Evolutionary conservation across 2,329 filamentous ascomycete species (phyloP), one percentile per base, ranked within the genome.

Genomic region (Calonectria crousiana): DNA sequence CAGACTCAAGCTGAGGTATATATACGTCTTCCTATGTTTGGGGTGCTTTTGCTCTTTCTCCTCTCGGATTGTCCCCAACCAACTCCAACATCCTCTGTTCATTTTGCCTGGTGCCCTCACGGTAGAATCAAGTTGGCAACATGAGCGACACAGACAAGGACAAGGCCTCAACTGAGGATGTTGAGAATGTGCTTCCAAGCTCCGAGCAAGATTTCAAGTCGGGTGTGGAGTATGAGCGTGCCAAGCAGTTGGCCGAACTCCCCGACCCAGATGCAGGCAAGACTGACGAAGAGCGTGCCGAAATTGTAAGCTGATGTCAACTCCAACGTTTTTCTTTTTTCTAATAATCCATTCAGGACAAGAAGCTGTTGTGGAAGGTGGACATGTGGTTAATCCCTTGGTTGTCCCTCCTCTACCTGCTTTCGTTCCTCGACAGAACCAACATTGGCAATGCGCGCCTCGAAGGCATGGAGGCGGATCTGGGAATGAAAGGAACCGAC

Each of bases 201-300:
- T 10, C 56, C 23, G 56, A 9, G 9, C 2, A 20, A 16, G 56
- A 28, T 11, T 18, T 14, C 6, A 62, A 41, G 38, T 41, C 56
- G 16, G 36, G 36, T 10, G 14, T 41, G 14, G 78, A 82, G 44
- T 72, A 78, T 58, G 82, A 84, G 69, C 80, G 81, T 10, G 79
- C 77, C 28, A 75, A 80, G 18, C 76, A 81, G 13, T 74, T 84
- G 5, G 82, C 82, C 26, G 51, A 71, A 20, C 77, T 84, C 0
- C 82, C 82, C 2, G 82, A 84, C 10, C 82, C 82, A 11, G 93
- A 94, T 80, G 91, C 87, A 26, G 89, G 90, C 8, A 84, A 93
- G 75, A 92, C 86, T 71, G 88, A 89, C 0, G 92, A 92, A 75
- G 93, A 94, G 79, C 88, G 87, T 71, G 88, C 88, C 18, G 87